Conservation (phyloP, 345 rosid species). For the Corchorus olitorius region DNA sequence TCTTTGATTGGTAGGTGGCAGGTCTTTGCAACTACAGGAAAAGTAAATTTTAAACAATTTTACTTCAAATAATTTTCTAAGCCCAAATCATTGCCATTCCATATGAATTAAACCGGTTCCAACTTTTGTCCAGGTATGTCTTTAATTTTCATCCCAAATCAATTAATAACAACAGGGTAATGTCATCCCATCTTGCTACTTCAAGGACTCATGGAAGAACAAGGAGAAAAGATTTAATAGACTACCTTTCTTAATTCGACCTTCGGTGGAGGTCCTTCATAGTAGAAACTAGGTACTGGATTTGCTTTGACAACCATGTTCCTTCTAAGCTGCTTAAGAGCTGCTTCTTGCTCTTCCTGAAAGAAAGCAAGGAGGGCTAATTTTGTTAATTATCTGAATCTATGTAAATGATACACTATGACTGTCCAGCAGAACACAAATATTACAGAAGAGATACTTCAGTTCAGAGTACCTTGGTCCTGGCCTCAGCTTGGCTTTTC, state of each 20-base stretch:
- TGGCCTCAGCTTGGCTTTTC: conserved; percentile 70
- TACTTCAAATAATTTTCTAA: not conserved
- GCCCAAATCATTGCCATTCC: not conserved
- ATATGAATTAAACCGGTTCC: not conserved
- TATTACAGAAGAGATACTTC: not conserved
- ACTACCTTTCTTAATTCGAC: conserved; percentile 83
- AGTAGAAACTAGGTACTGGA: conserved; percentile 93
- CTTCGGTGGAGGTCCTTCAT: conserved; percentile 87
- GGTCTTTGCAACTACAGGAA: not conserved
- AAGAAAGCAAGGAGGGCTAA: conserved; percentile 20
- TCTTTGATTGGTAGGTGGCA: not conserved
- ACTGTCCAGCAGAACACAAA: too few relatives aligned
- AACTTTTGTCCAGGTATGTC: not conserved
- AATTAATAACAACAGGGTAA: too few relatives aligned
- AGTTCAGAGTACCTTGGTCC: conserved; percentile 85
- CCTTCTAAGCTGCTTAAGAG: conserved; percentile 85
- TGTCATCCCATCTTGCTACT: too few relatives aligned
- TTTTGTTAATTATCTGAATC: not conserved
- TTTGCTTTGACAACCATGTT: conserved; percentile 79
- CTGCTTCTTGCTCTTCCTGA: conserved; percentile 99
- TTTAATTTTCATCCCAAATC: not conserved
- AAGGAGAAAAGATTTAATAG: not conserved
- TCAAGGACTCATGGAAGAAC: conserved; percentile 4
- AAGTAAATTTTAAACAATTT: not conserved
- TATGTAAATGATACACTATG: too few relatives aligned